Evolutionary conservation across 2,329 filamentous ascomycete species (phyloP).

Genomic region (Fusarium illudens): DNA sequence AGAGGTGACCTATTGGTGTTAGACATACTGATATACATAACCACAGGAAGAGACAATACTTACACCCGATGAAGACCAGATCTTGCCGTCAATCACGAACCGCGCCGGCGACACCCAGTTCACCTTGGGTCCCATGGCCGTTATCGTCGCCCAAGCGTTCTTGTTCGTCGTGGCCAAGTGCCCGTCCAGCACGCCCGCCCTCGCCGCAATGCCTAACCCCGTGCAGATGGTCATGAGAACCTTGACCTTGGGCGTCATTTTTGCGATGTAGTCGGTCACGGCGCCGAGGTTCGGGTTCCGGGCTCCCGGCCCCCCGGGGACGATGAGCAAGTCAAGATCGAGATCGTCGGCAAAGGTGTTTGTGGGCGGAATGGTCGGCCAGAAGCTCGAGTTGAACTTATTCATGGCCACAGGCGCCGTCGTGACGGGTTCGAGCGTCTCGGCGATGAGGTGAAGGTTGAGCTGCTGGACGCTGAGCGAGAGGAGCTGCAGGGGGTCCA

Average conservation of each 20-base stretch:
- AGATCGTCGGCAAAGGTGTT: conserved; percentile 63
- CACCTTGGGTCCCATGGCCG: conserved; percentile 57
- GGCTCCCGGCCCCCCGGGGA: conserved; percentile 69
- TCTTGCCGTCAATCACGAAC: conserved; percentile 71
- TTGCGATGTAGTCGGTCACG: conserved; percentile 45
- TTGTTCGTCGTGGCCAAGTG: conserved; percentile 74
- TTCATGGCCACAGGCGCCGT: conserved; percentile 46
- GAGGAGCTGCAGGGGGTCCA: conserved; percentile 55
- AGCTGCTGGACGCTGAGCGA: conserved; percentile 45
- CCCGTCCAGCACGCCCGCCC: conserved; percentile 67
- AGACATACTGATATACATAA: not conserved
- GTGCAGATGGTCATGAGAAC: conserved; percentile 74
- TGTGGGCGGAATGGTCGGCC: conserved; percentile 50
- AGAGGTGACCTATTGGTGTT: conserved; percentile 44
- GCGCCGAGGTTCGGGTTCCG: conserved; percentile 51
- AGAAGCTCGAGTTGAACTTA: conserved; percentile 48
- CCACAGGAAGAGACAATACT: conserved; percentile 25
- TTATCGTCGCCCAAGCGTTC: conserved; percentile 59
- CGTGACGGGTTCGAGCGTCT: conserved; percentile 52
- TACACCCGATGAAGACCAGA: conserved; percentile 71
- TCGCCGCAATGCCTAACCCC: conserved; percentile 66
- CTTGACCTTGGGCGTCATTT: conserved; percentile 57
- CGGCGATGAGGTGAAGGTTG: conserved; percentile 53
- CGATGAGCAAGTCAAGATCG: conserved; percentile 66
- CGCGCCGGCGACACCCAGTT: conserved; percentile 69